A percentile compares a stretch with the other conserved stretches of the same genome.
These are phyloP conservation scores for Suillus brevipes DNA, from an alignment of 768 basidiomycete species.

Conservation along the genomic window DNA sequence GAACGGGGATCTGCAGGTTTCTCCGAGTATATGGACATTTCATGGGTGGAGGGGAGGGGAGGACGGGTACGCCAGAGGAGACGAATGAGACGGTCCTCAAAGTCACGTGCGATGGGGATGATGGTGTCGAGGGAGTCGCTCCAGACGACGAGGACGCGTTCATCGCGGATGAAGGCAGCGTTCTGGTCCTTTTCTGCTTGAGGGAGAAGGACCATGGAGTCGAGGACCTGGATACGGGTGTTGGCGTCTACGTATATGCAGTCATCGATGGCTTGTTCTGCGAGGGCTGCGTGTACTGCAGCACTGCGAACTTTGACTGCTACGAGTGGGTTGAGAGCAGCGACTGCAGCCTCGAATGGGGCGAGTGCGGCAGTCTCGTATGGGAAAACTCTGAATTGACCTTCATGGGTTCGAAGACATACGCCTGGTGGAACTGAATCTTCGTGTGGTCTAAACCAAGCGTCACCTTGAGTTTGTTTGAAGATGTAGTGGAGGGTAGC, in stretches of 20 bases:
- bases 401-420: slow-evolving; percentile 48
- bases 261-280: slow-evolving; percentile 34
- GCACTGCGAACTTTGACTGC: slow-evolving; percentile 54
- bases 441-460: slow-evolving; percentile 55
- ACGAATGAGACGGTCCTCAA: slow-evolving; percentile 58
- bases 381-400: slow-evolving; percentile 55
- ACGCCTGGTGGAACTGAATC: slow-evolving; percentile 48
- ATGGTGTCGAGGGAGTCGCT: slow-evolving; percentile 77
- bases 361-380: slow-evolving; percentile 52
- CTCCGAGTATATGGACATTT: slow-evolving; percentile 35
- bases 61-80: slow-evolving; percentile 50
- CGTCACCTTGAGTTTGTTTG: slow-evolving; percentile 44
- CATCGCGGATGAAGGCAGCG: slow-evolving; percentile 79
- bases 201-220: slow-evolving; percentile 75
- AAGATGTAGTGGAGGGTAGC: slow-evolving; percentile 30
- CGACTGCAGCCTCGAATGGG: slow-evolving; percentile 55
- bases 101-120: slow-evolving; percentile 49
- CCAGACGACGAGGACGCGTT: slow-evolving; percentile 85
- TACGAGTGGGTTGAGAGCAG: slow-evolving; percentile 54
- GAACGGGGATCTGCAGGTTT: slow-evolving; percentile 15
- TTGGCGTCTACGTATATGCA: slow-evolving; percentile 49
- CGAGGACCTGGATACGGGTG: slow-evolving; percentile 81
- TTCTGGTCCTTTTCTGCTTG: slow-evolving; percentile 41
- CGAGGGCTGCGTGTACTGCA: slow-evolving; percentile 51
- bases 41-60: slow-evolving; percentile 25